Base-by-base conservation (phyloP, 1,284 basidiomycete species). In the Apiotrichum sp. region DNA sequence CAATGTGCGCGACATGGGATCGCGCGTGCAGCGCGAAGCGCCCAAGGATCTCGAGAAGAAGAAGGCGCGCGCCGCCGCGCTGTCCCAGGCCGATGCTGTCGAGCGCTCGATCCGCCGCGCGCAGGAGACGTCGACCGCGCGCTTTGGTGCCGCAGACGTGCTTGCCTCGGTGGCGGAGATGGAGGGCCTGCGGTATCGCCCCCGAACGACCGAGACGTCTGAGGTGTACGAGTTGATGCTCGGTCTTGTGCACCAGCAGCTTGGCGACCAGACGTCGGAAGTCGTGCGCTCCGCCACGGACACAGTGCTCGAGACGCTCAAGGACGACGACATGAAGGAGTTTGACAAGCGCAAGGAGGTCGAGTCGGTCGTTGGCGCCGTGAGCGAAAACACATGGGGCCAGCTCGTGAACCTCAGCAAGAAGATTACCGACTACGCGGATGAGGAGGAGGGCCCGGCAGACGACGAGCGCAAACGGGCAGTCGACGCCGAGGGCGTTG, bases 281-380 rank as follows among this genome's bases (percentile, higher is more conserved):
- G 86, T 98, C 64, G 86, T 99, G 50, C 86, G 95, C 31, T 92
- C 88, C 61, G 96, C 96, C 4, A 87, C 96, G 14, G 95, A 98
- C 75, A 84, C 84, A 1, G 86, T 93, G 1, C 79, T 99, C 50
- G 92, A 96, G 77, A 83, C 84, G 4, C 82, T 98, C 67, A 98
- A 98, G 78, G 88, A 86, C 68, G 92, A 96, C 62, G 79, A 82
- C 59, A 74, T 93, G 78, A 96, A 93, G 77, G 95, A 98, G 74
- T 91, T 97, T 68, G 96, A 98, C 81, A 95, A 95, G 82, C 96
- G 97, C 78, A 89, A 86, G 77, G 93, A 97, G 69, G 84, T 95
- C 34, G 88, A 97, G 75, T 84, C 85, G 11, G 82, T 98, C 49
- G 71, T 95, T 3, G 84, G 89, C 0, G 62, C 81, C 0, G 71